These are phyloP conservation scores for Casuarina equisetifolia DNA, from an alignment of 306 rosid species.

Conservation along the genomic window DNA sequence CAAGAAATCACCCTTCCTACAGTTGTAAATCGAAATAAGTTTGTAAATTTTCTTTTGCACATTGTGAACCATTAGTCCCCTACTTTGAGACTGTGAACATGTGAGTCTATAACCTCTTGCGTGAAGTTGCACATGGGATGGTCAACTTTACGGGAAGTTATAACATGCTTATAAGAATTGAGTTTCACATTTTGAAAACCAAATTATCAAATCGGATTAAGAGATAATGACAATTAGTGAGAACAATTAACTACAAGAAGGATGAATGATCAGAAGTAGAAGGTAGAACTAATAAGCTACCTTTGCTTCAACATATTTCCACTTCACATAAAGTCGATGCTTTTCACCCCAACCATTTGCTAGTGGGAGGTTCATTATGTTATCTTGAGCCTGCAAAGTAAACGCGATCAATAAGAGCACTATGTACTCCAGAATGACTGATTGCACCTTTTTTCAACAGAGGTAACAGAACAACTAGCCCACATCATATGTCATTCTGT, in stretches of 20 bases:
- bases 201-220: constrained; percentile 3
- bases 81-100: neutral
- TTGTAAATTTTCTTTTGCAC: neutral
- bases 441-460: neutral
- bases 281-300: constrained; percentile 33
- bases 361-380: constrained; percentile 88
- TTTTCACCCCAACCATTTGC: constrained; percentile 98
- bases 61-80: neutral
- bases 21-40: neutral
- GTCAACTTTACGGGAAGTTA: neutral
- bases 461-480: neutral
- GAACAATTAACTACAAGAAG: neutral
- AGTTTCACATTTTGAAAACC: neutral
- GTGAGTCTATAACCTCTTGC: neutral
- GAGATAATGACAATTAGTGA: neutral
- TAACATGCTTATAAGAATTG: neutral
- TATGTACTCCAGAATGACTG: constrained; percentile 3
- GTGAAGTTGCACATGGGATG: neutral
- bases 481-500: neutral
- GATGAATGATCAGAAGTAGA: constrained; percentile 8
- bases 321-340: constrained; percentile 73
- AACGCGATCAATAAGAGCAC: constrained; percentile 20
- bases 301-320: constrained; percentile 92
- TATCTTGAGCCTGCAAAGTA: constrained; percentile 87
- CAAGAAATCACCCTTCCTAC: neutral